phyloP scores from a whole-genome alignment of 805 yeast genomes.

The Ogataea saltuana region DNA sequence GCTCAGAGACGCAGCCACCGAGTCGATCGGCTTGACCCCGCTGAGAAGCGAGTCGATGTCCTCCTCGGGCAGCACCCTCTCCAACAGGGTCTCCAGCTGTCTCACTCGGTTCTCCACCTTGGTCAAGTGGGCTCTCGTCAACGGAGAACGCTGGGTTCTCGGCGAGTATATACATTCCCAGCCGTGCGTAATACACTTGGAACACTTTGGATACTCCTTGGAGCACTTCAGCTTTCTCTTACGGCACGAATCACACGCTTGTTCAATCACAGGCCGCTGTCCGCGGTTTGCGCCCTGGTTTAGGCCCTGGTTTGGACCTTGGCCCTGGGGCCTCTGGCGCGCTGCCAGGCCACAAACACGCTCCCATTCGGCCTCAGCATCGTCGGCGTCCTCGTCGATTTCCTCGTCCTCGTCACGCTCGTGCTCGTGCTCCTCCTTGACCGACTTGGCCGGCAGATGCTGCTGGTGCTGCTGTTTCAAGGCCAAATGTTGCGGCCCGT shows the following conservation, averaged over 20 bases:
- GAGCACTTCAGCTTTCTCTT: slow-evolving; percentile 79
- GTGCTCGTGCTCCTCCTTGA: slow-evolving; percentile 6
- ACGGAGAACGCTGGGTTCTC: slow-evolving; percentile 71
- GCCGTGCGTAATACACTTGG: slow-evolving; percentile 67
- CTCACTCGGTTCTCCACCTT: slow-evolving; percentile 63
- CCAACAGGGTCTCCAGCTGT: slow-evolving; percentile 46
- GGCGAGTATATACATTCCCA: slow-evolving; percentile 84
- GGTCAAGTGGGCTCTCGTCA: slow-evolving; percentile 79
- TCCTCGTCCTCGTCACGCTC: slow-evolving; percentile 1
- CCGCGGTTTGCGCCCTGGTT: too few species aligned
- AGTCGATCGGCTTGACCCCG: slow-evolving; percentile 18
- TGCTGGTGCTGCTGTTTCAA: slow-evolving; percentile 19
- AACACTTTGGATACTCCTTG: slow-evolving; percentile 73
- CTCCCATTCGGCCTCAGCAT: not conserved
- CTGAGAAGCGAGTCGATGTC: slow-evolving; percentile 41
- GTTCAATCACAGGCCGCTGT: slow-evolving; percentile 40
- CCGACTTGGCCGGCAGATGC: slow-evolving; percentile 12
- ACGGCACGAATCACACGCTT: slow-evolving; percentile 82
- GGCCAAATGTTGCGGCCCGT: slow-evolving; percentile 23
- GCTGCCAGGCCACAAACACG: too few species aligned
- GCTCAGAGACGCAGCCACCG: slow-evolving; percentile 14
- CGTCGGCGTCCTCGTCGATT: not conserved
- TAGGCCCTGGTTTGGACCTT: too few species aligned
- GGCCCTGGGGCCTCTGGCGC: too few species aligned
- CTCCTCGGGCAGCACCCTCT: slow-evolving; percentile 44